phyloP scores from a whole-genome alignment of 306 rosid species.

The Vigna nakashimae region DNA sequence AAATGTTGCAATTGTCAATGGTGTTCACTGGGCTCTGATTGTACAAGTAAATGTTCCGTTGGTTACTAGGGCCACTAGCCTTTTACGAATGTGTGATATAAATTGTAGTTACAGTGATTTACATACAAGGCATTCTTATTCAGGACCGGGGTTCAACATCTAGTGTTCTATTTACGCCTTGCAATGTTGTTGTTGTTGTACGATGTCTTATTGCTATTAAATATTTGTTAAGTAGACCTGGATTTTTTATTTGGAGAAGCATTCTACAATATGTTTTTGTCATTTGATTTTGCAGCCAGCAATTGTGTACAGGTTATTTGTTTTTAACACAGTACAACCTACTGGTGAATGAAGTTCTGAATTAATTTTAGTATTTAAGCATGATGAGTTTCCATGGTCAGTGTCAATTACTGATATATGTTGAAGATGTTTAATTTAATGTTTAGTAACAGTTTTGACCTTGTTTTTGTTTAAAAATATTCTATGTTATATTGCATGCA shows the following conservation, averaged over 20 bases:
- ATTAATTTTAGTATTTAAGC: background rate
- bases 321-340: background rate
- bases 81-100: conserved; percentile 19
- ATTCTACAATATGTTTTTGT: background rate
- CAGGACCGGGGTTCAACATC: background rate
- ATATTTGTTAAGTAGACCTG: background rate
- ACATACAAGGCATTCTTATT: background rate
- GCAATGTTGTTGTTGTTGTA: background rate
- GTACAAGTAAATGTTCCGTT: background rate
- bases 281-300: conserved; percentile 14
- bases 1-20: background rate
- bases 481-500: too few species aligned
- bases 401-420: too few species aligned
- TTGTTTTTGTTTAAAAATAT: too few species aligned
- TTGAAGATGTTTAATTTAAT: too few species aligned
- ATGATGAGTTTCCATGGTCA: too few species aligned
- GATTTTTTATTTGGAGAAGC: background rate
- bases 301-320: background rate
- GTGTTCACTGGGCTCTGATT: background rate
- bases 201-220: background rate
- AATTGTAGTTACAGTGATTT: conserved; percentile 21
- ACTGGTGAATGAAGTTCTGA: background rate
- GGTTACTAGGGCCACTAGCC: conserved; percentile 18
- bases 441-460: too few species aligned
- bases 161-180: background rate